These are phyloP conservation scores for Rostrohypoxylon terebratum DNA, from an alignment of 495 filamentous ascomycete species.

Conservation along the genomic window DNA sequence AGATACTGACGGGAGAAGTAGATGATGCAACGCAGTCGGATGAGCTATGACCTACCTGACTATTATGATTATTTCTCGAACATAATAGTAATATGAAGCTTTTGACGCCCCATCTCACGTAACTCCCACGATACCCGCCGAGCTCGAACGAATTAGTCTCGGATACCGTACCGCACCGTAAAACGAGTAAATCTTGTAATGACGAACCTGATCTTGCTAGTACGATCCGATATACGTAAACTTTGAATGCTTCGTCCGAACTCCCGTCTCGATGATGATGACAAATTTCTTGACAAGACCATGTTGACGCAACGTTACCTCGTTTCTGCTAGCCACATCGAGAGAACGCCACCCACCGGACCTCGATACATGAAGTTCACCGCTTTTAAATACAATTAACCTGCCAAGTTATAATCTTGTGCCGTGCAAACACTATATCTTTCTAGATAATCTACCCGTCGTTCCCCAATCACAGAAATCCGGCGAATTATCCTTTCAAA, in stretches of 20 bases:
- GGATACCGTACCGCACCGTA: not conserved
- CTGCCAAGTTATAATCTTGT: not conserved
- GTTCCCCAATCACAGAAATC: not conserved
- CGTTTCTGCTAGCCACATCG: not conserved
- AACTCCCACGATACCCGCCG: not conserved
- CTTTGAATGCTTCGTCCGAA: not conserved
- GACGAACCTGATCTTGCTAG: not conserved
- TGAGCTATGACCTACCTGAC: constrained; percentile 39
- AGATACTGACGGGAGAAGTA: constrained; percentile 43
- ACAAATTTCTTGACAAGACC: not conserved
- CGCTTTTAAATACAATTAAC: not conserved
- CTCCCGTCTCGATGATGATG: not conserved
- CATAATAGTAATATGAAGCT: constrained; percentile 29
- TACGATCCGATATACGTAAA: not conserved
- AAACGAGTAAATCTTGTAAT: not conserved
- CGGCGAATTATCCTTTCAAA: not conserved
- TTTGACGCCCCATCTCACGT: not conserved
- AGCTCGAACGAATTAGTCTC: not conserved
- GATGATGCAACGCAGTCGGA: constrained; percentile 30
- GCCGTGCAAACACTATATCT: not conserved
- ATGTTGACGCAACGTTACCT: not conserved
- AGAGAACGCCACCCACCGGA: not conserved
- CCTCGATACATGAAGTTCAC: not conserved
- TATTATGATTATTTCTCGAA: constrained; percentile 7
- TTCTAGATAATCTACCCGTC: not conserved